Conservation (phyloP, 2,329 filamentous ascomycete species). For the Talaromyces sp. region DNA sequence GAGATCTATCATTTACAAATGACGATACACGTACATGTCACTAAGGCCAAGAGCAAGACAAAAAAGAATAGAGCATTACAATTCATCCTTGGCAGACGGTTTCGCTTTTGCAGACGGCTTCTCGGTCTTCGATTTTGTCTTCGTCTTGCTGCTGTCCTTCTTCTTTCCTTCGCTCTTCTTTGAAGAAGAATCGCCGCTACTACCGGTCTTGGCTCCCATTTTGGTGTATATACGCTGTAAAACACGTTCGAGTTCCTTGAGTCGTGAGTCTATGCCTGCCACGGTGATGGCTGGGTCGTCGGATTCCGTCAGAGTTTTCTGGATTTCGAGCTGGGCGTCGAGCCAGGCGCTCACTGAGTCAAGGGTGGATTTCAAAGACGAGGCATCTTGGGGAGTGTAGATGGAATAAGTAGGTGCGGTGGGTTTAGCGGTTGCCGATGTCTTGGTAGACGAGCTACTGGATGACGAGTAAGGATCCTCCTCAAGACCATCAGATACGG, state of each 20-base stretch:
- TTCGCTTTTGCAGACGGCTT: conserved; percentile 16
- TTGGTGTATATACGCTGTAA: conserved; percentile 37
- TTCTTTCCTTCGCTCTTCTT: conserved; percentile 42
- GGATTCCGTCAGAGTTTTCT: conserved; percentile 65
- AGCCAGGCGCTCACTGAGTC: conserved; percentile 70
- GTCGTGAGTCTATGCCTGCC: conserved; percentile 67
- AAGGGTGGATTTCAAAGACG: conserved; percentile 60
- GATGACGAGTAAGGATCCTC: conserved; percentile 63
- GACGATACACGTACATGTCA: conserved; percentile 8
- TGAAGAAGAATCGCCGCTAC: conserved; percentile 30
- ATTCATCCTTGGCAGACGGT: conserved; percentile 16
- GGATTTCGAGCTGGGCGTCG: conserved; percentile 64
- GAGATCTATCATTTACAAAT: conserved; percentile 17
- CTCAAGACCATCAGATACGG: conserved; percentile 56
- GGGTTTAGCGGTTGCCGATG: conserved; percentile 31
- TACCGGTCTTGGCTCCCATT: conserved; percentile 63
- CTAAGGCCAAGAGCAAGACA: not conserved
- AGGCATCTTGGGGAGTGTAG: conserved; percentile 71
- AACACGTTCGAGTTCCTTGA: conserved; percentile 63
- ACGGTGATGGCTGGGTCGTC: conserved; percentile 72
- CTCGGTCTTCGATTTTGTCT: conserved; percentile 14
- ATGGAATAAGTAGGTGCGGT: conserved; percentile 58
- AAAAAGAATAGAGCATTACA: conserved; percentile 6
- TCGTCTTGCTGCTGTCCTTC: conserved; percentile 23
- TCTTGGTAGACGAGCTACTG: conserved; percentile 33